Base-by-base conservation (phyloP, 257 asterid genomes). In the Solanum pennellii region DNA sequence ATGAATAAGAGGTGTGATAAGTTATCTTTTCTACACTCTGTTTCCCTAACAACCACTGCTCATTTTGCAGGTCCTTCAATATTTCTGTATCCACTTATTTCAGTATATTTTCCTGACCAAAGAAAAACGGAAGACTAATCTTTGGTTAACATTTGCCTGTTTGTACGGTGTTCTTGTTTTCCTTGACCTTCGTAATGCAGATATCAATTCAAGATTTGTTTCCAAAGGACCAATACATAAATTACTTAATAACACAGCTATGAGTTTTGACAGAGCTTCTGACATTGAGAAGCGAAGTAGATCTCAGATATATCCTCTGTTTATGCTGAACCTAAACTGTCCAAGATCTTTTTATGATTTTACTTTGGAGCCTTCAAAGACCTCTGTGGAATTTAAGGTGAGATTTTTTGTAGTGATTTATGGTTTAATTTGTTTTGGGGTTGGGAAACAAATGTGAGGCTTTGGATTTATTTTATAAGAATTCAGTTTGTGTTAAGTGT, bases 141-240 rank as follows among this genome's bases (percentile, higher is more conserved):
- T 42, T 44, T 47, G 33, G 35, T 60, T 77, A 41, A 42, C 73
- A 77, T 23, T 71, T 90, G 69, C 87, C 87, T 87, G 82, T 59
- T 60, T 85, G 88, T 86, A 74, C 45, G 85, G 88, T 71, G 14
- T 39, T 42, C 87, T 83, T 87, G 91, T 92, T 89, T 91, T 93
- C 90, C 92, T 95, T 95, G 68, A 59, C 68, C 68, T 59, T 11
- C 83, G 66, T 69, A 59, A 59, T 59, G 27, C 27, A 59, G 99
- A 97, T 89, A 92, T 97, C 92, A 97, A 97, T 92, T 97, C 98
- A 79, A 95, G 98, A 92, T 94, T 95, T 91, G 89, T 97, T 88
- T 59, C 68, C 25, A 59, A 21, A 20, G 68, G 68, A 21, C 68
- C 68, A 59, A 8, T 21, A 59, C 68, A 59, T 59, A 59, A 59